phyloP scores from a whole-genome alignment of 2,329 filamentous ascomycete species.

The Neoscytalidium dimidiatum region DNA sequence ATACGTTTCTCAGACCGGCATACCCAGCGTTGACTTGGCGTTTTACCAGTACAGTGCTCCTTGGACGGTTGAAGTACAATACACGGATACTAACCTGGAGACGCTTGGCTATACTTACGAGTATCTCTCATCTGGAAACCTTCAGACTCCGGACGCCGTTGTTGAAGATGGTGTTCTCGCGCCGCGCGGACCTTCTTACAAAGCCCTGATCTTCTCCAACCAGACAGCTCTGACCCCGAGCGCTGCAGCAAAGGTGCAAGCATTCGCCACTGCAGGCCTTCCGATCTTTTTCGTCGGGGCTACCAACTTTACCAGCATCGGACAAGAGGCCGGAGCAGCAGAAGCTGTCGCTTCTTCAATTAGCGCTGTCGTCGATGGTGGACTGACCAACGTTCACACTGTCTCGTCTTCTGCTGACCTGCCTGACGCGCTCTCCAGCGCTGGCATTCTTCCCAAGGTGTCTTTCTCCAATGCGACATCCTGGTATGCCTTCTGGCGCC shows the following conservation, averaged over 20 bases:
- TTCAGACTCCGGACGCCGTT: conserved; percentile 40
- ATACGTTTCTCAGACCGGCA: conserved; percentile 42
- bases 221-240: conserved; percentile 37
- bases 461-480: conserved; percentile 29
- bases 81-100: conserved; percentile 24
- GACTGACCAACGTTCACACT: conserved; percentile 36
- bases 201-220: conserved; percentile 45
- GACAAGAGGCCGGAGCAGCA: neutral
- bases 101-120: conserved; percentile 42
- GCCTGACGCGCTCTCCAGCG: conserved; percentile 31
- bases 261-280: conserved; percentile 42
- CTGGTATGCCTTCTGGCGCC: conserved; percentile 42
- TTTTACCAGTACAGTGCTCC: conserved; percentile 37
- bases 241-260: conserved; percentile 36
- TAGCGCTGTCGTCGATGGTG: neutral
- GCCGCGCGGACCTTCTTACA: conserved; percentile 41
- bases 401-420: conserved; percentile 32
- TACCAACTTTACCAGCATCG: conserved; percentile 19
- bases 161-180: conserved; percentile 43
- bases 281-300: conserved; percentile 43
- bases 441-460: conserved; percentile 37
- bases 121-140: conserved; percentile 50
- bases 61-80: conserved; percentile 19
- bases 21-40: conserved; percentile 44
- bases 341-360: neutral